Base-by-base conservation (phyloP, 805 yeast genomes). In the Isabelozyma rhagii region DNA sequence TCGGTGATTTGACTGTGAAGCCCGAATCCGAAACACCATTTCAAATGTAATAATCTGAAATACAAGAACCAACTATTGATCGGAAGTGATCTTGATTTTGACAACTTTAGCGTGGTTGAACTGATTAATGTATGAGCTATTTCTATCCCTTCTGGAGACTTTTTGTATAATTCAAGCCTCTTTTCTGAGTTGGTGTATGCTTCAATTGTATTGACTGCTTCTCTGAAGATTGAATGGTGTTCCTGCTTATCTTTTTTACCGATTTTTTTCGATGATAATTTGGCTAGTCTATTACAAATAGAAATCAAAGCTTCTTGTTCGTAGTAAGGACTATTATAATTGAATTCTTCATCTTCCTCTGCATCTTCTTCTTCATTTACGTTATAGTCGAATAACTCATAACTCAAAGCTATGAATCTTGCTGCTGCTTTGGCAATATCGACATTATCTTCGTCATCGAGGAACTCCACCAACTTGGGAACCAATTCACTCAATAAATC, bases 231-330 rank as follows among this genome's bases (percentile, higher is more conserved):
- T 0, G 88, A 78, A 52, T 81, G 80, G 25, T 81, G 71, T 39
- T 79, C 82, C 51, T 77, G 78, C 61, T 82, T 84, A 52, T 83
- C 88, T 58, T 80, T 82, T 55, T 85, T 85, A 27, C 85, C 78
- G 3, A 83, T 60, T 47, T 75, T 80, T 50, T 83, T 83, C 5
- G 84, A 71, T 0, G 87, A 79, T 18, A 79, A 75, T 41, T 74
- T 77, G 1, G 80, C 67, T 41, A 84, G 67, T 36, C 73, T 66
- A 25, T 70, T 68, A 29, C 81, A 61, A 3, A 69, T 69, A 17
- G 64, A 58, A 29, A 69, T 61, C 8, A 83, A 57, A 25, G 77
- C 78, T 45, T 76, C 82, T 31, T 74, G 77, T 53, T 83, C 85
- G 47, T 72, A 68, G 60, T 79, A 82, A 2, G 87, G 87, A 1